phyloP scores from a whole-genome alignment of 768 basidiomycete genomes.

The Scleroderma bovista region DNA sequence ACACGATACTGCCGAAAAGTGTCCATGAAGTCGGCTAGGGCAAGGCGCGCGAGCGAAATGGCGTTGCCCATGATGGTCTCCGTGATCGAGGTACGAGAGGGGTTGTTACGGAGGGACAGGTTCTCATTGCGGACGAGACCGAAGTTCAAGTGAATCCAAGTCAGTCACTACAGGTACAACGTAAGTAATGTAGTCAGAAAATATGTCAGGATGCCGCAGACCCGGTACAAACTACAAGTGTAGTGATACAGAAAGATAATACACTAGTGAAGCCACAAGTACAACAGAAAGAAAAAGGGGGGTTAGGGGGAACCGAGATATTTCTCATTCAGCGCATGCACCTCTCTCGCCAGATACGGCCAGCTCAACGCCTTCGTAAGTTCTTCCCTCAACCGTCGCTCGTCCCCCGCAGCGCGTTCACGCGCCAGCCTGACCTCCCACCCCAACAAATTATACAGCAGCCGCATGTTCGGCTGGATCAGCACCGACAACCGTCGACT shows the following conservation, averaged over 20 bases:
- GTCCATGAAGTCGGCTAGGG: conserved; percentile 16
- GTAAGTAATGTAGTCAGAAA: no score
- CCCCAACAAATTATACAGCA: conserved; percentile 89
- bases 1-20: conserved; percentile 16
- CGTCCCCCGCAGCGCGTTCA: conserved; percentile 54
- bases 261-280: no score
- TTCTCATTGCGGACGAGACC: no score
- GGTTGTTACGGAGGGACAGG: no score
- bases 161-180: no score
- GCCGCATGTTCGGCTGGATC: conserved; percentile 94
- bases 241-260: no score
- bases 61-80: conserved; percentile 22
- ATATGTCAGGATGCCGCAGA: no score
- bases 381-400: conserved; percentile 47
- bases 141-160: no score
- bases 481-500: conserved; percentile 85
- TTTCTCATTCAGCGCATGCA: conserved; percentile 82
- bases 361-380: conserved; percentile 69
- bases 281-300: background rate
- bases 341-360: conserved; percentile 82
- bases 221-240: no score
- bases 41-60: conserved; percentile 16
- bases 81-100: background rate
- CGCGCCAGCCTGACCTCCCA: conserved; percentile 94
- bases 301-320: conserved; percentile 51